phyloP scores from a whole-genome alignment of 179 eudicot genomes.

The Silene coronaria region DNA sequence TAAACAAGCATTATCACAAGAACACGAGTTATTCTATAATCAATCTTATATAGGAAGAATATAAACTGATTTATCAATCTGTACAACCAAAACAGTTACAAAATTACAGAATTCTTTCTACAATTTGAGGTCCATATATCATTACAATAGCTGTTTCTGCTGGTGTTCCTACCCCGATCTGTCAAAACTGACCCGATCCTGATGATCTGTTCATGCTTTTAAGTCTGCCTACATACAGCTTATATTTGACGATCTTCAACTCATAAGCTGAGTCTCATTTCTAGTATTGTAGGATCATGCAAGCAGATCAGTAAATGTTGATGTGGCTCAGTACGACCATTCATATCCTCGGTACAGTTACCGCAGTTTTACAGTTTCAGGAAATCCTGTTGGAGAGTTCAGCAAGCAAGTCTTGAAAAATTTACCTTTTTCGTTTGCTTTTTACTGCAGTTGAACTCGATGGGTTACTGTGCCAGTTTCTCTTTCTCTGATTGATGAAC shows the following conservation, averaged over 20 bases:
- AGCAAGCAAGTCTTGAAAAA: neutral
- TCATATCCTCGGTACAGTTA: constrained; percentile 12
- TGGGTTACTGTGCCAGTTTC: constrained; percentile 83
- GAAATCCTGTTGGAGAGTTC: neutral
- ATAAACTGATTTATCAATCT: constrained; percentile 21
- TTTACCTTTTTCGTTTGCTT: constrained; percentile 71
- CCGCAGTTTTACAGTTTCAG: constrained; percentile 14
- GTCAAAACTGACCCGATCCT: no score
- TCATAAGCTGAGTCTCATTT: constrained; percentile 2
- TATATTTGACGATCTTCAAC: neutral
- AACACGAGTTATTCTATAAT: neutral
- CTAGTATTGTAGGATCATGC: constrained; percentile 14
- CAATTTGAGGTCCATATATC: no score
- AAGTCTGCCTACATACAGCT: constrained; percentile 9
- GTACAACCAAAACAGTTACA: constrained; percentile 25
- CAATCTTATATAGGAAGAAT: constrained; percentile 6
- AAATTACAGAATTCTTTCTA: neutral
- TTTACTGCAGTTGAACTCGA: constrained; percentile 59
- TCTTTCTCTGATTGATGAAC: constrained; percentile 84
- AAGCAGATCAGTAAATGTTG: neutral
- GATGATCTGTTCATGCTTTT: neutral
- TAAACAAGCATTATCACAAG: no score
- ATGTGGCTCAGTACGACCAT: neutral
- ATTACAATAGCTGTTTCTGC: no score
- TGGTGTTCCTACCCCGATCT: no score